Percentiles rank a stretch among this genome's conserved stretches.
These are phyloP conservation scores for Pseudonitzschia pungens DNA, from an alignment of 108 stramenopile species.

Conservation along the genomic window DNA sequence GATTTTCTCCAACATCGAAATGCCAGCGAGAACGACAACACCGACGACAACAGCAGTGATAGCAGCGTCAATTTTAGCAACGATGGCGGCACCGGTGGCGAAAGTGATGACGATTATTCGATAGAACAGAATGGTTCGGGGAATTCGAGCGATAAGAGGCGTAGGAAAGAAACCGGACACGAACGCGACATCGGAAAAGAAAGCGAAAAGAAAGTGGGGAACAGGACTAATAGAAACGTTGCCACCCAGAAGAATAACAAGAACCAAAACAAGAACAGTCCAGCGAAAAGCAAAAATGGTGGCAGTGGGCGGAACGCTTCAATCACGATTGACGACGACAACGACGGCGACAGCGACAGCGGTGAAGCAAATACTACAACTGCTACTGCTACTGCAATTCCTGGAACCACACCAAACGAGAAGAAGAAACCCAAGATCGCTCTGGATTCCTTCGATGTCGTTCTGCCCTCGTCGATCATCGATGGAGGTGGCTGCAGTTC, in stretches of 20 bases:
- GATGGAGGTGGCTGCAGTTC: neutral
- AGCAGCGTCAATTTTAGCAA: no score
- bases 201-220: neutral
- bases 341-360: neutral
- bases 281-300: neutral
- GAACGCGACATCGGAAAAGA: neutral
- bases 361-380: neutral
- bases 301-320: neutral
- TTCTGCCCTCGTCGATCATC: constrained; percentile 28
- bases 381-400: no score
- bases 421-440: neutral
- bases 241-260: neutral
- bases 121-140: neutral
- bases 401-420: constrained; percentile 7
- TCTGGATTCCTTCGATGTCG: constrained; percentile 37
- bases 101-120: neutral
- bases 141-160: neutral
- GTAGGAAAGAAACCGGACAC: neutral
- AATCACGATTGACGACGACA: neutral
- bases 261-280: neutral
- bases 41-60: neutral
- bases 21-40: neutral
- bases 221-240: neutral
- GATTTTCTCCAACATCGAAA: neutral
- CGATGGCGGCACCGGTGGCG: neutral